phyloP scores from a whole-genome alignment of 106 monocot species.

The Dendrobium chrysotoxum region DNA sequence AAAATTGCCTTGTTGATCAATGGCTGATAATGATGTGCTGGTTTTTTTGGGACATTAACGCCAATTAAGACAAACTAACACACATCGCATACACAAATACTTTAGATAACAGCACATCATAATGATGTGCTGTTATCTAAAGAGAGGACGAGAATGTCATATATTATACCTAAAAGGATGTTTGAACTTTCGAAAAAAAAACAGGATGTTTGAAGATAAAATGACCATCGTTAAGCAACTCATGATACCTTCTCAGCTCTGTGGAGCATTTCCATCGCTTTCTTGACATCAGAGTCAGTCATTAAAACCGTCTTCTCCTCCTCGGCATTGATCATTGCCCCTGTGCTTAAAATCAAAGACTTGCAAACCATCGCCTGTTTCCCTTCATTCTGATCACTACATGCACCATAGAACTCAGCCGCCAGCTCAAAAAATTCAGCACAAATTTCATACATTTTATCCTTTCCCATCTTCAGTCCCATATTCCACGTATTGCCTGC shows the following conservation, averaged over 20 bases:
- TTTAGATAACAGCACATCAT: no score
- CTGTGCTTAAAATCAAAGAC: constrained; percentile 50
- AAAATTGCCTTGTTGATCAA: no score
- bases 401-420: constrained; percentile 57
- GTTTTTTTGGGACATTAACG: no score
- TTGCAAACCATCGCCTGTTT: constrained; percentile 52
- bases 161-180: no score
- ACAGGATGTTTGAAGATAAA: background rate
- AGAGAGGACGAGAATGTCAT: no score
- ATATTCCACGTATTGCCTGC: constrained; percentile 88
- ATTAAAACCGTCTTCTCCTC: constrained; percentile 40
- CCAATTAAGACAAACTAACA: no score
- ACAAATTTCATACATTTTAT: constrained; percentile 45
- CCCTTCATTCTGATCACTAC: constrained; percentile 21
- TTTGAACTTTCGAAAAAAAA: no score
- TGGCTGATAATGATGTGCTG: no score
- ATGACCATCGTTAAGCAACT: background rate
- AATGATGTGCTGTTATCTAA: no score
- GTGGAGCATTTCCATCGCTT: constrained; percentile 64
- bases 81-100: no score
- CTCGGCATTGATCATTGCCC: constrained; percentile 57
- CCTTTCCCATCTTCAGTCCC: constrained; percentile 59
- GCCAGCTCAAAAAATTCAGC: constrained; percentile 74
- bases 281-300: constrained; percentile 47
- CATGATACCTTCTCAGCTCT: constrained; percentile 64